These are phyloP conservation scores for Luzula sylvatica DNA, from an alignment of 176 grass and related monocot genomes.

Conservation along the genomic window DNA sequence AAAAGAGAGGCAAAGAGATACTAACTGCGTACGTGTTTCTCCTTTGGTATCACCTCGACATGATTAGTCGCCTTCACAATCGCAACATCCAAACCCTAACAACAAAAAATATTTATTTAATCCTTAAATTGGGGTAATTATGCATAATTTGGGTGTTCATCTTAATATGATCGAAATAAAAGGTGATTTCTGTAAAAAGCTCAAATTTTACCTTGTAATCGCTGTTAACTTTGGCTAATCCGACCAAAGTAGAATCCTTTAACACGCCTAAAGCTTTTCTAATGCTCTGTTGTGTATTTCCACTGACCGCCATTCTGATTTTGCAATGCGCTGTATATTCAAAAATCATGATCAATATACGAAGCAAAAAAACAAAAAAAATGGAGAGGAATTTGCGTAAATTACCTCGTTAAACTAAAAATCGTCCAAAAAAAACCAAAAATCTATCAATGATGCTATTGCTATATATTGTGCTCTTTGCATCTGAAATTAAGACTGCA, in stretches of 20 bases:
- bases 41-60: conserved; percentile 61
- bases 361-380: too few species aligned
- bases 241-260: conserved; percentile 77
- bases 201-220: conserved; percentile 57
- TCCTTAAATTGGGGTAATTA: not conserved
- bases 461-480: not conserved
- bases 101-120: not conserved
- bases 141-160: too few species aligned
- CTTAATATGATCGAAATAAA: too few species aligned
- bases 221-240: conserved; percentile 92
- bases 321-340: too few species aligned
- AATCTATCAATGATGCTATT: too few species aligned
- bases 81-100: conserved; percentile 66
- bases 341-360: too few species aligned
- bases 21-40: conserved; percentile 81
- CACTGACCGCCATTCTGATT: conserved; percentile 56
- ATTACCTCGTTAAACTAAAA: too few species aligned
- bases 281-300: conserved; percentile 60
- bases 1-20: not conserved
- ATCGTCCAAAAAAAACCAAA: too few species aligned
- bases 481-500: conserved; percentile 3
- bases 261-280: conserved; percentile 82
- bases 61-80: conserved; percentile 97
- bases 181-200: not conserved
- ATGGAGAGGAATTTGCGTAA: too few species aligned